phyloP scores from a whole-genome alignment of 2,329 filamentous ascomycete genomes.

The Aspergillus spinulosporus region DNA sequence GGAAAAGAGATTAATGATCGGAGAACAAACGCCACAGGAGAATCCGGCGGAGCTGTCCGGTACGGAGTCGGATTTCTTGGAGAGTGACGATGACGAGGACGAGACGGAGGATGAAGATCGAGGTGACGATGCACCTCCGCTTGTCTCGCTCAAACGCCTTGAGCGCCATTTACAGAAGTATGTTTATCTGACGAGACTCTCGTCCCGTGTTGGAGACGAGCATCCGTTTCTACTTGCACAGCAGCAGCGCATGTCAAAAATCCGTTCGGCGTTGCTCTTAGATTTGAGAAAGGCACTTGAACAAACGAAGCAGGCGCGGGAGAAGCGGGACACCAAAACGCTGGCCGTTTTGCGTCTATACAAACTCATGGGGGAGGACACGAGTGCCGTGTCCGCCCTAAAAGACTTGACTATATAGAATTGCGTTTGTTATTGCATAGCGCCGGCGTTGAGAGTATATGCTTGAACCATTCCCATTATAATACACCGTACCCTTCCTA shows the following conservation, averaged over 20 bases:
- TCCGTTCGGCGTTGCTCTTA: slow-evolving; percentile 63
- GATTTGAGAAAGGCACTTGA: slow-evolving; percentile 65
- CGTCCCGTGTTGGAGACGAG: slow-evolving; percentile 52
- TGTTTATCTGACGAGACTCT: slow-evolving; percentile 55
- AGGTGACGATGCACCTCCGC: slow-evolving; percentile 34
- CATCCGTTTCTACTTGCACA: slow-evolving; percentile 66
- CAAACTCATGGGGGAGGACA: slow-evolving; percentile 60
- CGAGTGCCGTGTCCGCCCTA: slow-evolving; percentile 59
- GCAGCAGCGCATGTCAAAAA: slow-evolving; percentile 55
- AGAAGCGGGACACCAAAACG: slow-evolving; percentile 42
- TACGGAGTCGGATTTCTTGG: slow-evolving; percentile 38
- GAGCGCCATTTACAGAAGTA: slow-evolving; percentile 60
- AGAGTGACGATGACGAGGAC: slow-evolving; percentile 35
- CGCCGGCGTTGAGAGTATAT: slow-evolving; percentile 44
- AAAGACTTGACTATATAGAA: slow-evolving; percentile 45
- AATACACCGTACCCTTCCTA: slow-evolving; percentile 44
- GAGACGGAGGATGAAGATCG: slow-evolving; percentile 43
- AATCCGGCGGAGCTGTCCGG: slow-evolving; percentile 27
- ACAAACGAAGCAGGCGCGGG: slow-evolving; percentile 49
- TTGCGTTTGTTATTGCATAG: slow-evolving; percentile 36
- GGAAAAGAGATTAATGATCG: slow-evolving; percentile 69
- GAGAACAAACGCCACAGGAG: slow-evolving; percentile 30
- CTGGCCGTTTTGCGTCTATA: slow-evolving; percentile 62
- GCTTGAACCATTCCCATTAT: slow-evolving; percentile 40
- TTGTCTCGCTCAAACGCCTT: slow-evolving; percentile 48